Conservation (phyloP, 495 filamentous ascomycete species). For the Penicillium robsamsonii region DNA sequence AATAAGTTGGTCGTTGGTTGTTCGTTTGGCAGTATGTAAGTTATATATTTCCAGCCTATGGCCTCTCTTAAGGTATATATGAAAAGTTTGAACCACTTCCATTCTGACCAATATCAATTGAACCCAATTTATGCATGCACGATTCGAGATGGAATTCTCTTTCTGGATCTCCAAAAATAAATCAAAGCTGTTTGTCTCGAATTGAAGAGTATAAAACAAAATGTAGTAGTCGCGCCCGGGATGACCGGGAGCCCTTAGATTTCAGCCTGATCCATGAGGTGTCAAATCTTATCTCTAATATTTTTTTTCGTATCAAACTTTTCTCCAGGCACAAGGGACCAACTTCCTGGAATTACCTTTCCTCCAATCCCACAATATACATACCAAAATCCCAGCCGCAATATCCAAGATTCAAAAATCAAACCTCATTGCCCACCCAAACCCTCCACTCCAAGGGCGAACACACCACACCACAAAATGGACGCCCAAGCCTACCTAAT, state of each 20-base stretch:
- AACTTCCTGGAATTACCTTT: neutral
- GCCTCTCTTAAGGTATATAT: neutral
- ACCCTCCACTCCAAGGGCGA: neutral
- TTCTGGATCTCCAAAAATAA: no score
- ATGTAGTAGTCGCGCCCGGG: slow-evolving; percentile 37
- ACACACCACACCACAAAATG: slow-evolving; percentile 41
- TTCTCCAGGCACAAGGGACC: neutral
- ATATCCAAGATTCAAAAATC: neutral
- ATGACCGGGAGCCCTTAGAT: slow-evolving; percentile 30
- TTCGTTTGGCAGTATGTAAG: neutral
- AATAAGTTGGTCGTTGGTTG: neutral
- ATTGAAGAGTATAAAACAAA: slow-evolving; percentile 7
- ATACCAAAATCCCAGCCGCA: neutral
- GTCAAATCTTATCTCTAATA: slow-evolving; percentile 2
- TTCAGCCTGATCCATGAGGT: neutral
- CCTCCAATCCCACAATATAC: neutral
- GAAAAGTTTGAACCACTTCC: neutral
- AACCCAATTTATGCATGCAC: neutral
- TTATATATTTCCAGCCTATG: neutral
- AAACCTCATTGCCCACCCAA: neutral
- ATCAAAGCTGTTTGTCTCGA: neutral
- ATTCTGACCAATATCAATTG: neutral
- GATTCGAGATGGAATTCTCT: no score
- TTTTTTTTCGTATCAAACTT: slow-evolving; percentile 8
- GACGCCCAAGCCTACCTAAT: slow-evolving; percentile 68